Evolutionary conservation across 768 basidiomycete genomes (phyloP).

Genomic region (Gelatoporia subvermispora): DNA sequence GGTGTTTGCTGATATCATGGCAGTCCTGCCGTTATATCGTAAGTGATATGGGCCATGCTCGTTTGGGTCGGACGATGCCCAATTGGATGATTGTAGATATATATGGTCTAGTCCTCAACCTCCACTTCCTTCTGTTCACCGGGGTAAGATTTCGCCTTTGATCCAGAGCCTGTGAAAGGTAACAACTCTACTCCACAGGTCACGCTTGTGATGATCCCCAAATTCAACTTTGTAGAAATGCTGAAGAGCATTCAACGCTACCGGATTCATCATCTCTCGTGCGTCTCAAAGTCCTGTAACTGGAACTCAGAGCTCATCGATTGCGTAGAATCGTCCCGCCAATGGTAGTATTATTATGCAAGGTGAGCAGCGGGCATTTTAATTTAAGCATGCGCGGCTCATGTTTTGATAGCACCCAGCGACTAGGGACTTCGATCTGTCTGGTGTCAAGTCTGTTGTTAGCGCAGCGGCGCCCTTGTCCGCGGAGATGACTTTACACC

Average conservation of each 20-base stretch:
- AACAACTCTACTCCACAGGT: conserved; percentile 27
- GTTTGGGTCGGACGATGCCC: too few species aligned
- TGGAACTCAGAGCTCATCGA: not conserved
- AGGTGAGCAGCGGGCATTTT: conserved; percentile 14
- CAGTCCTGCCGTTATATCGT: conserved; percentile 19
- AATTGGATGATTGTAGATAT: conserved; percentile 47
- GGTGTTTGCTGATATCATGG: too few species aligned
- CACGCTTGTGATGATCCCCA: conserved; percentile 54
- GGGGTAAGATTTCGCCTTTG: conserved; percentile 34
- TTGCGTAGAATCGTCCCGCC: conserved; percentile 3
- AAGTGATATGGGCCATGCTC: not conserved
- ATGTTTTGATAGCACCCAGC: conserved; percentile 19
- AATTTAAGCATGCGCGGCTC: not conserved
- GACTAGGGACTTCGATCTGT: conserved; percentile 26
- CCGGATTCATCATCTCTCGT: conserved; percentile 3
- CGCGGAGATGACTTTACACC: conserved; percentile 30
- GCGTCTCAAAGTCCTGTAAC: not conserved
- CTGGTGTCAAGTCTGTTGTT: conserved; percentile 23
- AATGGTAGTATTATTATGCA: conserved; percentile 25
- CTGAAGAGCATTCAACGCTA: conserved; percentile 56
- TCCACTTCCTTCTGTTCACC: conserved; percentile 52
- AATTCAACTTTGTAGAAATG: conserved; percentile 59
- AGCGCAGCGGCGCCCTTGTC: conserved; percentile 32
- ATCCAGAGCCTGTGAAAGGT: not conserved
- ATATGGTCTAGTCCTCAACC: conserved; percentile 60